Base-by-base conservation (phyloP, 2,329 filamentous ascomycete species). In the Colletotrichum tropicale region DNA sequence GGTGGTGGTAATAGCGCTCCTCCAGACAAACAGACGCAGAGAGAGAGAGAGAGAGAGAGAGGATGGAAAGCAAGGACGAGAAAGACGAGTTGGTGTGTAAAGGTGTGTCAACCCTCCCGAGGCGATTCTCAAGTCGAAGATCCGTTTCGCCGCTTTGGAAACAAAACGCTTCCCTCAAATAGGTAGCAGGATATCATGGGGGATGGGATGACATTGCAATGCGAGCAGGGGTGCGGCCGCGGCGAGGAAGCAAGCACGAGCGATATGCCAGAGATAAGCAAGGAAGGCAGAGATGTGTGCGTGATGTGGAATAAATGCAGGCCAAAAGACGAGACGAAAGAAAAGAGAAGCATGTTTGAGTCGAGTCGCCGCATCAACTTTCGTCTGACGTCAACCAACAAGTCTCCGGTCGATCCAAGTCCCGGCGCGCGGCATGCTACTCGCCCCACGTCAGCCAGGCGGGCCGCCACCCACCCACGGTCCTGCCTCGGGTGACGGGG, bases 331-430 rank as follows among this genome's bases (percentile, higher is more conserved):
- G 38, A 38, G 28, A 74, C 43, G 43, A 52, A 52, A 52, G 43
- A 52, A 21, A 13, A 21, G n/a, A 52, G 10, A 52, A 52, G n/a
- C 43, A 52, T 52, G 43, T 52, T 61, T 58, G 55, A 66, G 43
- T 64, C 38, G 43, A 65, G 70, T 69, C 70, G 70, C 70, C 69
- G 72, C 72, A 72, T 62, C 58, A 52, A 66, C 32, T 73, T 73
- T 73, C 70, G 64, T 65, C 70, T 75, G 73, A 75, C 70, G 70
- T 73, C 73, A 75, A 72, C 6, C 32, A 36, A 64, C 48, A 52
- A 28, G 69, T 66, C 43, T 34, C 64, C 70, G 43, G 73, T 43
- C 62, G 62, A 58, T 48, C 30, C 18, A 72, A 56, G 36, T 61
- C 56, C 72, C 72, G 68, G 61, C 60, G 58, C n/a, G 43, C n/a